Base-by-base conservation (phyloP, 1,284 basidiomycete species). In the Sphaerobolus stellatus region DNA sequence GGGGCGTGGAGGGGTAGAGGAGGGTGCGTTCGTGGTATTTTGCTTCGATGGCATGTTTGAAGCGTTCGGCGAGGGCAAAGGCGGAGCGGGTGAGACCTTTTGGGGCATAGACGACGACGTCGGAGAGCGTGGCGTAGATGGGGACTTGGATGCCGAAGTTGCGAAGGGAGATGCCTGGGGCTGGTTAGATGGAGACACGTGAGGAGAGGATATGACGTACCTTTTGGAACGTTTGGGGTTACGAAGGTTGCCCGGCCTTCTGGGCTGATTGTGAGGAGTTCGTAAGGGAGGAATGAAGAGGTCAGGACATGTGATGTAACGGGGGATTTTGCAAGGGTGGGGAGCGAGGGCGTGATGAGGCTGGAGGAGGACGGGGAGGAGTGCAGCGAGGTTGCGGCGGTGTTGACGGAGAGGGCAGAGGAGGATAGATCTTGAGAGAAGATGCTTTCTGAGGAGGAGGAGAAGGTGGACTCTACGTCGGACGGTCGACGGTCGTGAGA, bases 121-220 rank as follows among this genome's bases (percentile, higher is more conserved):
- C 94, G 47, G 90, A 93, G 36, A 97, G 78, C 2, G 90, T 90
- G 0, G 92, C 86, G 66, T 94, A 94, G 62, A 95, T 92, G 63
- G 81, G 80, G 63, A 88, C 80, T 67, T 91, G 90, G 59, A 90
- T 89, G 44, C 88, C 89, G 69, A 92, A 91, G 72, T 92, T 91
- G 61, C 89, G 74, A 62, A 89, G 71, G 59, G 83, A 86, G 56
- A 90, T 88, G 14, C 88, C 86, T 58, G 86, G 89, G 82, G 53
- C 34, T 40, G 56, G 34, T 58, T 56, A 50, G 58, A 56, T 51
- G n/a, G 56, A 53, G 18, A 52, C 29, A 62, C 58, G 59, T 61
- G 40, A 59, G 52, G 29, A 58, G 54, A 45, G 60, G 60, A 4
- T 5, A 40, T 33, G 28, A n/a, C 50, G 33, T 48, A 14, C 88